These are phyloP conservation scores for Conidiobolus coronatus DNA, from an alignment of 371 early-diverging fungal genomes.

Conservation along the genomic window DNA sequence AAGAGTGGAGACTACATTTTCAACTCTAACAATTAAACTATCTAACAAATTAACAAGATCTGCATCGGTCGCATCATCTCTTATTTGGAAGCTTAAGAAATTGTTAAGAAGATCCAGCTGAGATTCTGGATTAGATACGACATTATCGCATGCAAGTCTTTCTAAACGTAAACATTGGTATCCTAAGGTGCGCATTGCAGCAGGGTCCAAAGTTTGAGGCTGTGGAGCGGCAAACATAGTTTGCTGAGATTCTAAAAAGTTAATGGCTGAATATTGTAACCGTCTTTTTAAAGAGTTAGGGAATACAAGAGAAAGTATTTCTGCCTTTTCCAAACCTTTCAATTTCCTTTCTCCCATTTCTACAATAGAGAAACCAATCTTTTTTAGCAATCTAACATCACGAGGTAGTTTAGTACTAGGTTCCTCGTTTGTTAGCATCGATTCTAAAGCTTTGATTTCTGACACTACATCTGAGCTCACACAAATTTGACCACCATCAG, in stretches of 20 bases:
- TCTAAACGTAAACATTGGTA: conserved; percentile 26
- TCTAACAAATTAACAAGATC: conserved; percentile 28
- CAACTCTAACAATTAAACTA: conserved; percentile 29
- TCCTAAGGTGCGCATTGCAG: conserved; percentile 16
- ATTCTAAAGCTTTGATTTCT: conserved; percentile 18
- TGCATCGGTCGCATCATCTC: conserved; percentile 26
- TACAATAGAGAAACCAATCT: conserved; percentile 41
- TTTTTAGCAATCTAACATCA: conserved; percentile 20
- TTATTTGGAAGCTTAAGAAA: conserved; percentile 16
- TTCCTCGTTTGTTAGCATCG: conserved; percentile 9
- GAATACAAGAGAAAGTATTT: conserved; percentile 50
- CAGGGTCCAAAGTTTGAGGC: conserved; percentile 15
- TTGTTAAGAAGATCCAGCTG: conserved; percentile 11
- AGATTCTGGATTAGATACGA: conserved; percentile 5
- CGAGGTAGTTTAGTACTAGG: conserved; percentile 5
- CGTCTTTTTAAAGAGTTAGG: conserved; percentile 2
- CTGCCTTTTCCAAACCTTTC: conserved; percentile 77
- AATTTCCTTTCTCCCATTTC: conserved; percentile 60
- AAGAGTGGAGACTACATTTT: conserved; percentile 9
- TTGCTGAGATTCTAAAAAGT: neutral
- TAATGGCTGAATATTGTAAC: neutral
- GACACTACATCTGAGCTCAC: conserved; percentile 36
- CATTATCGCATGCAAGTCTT: conserved; percentile 18
- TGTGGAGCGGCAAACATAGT: conserved; percentile 2
- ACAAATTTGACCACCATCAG: conserved; percentile 83